phyloP scores from a whole-genome alignment of 805 yeast species.

The Groenewaldozyma tartarivorans region DNA sequence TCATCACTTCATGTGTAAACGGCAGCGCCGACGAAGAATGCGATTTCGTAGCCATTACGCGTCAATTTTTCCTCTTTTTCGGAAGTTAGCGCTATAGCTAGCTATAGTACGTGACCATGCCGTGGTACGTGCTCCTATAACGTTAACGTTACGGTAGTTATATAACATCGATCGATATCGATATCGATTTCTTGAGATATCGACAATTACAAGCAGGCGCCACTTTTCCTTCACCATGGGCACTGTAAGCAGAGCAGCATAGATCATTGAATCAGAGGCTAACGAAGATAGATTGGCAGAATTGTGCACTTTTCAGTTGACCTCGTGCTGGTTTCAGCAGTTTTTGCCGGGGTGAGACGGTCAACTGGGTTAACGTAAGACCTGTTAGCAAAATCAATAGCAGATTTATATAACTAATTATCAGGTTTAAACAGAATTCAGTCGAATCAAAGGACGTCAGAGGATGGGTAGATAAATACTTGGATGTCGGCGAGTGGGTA shows the following conservation, averaged over 20 bases:
- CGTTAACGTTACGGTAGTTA: too few species aligned
- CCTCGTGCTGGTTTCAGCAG: slow-evolving; percentile 65
- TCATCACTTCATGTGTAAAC: slow-evolving; percentile 9
- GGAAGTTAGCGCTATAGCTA: too few species aligned
- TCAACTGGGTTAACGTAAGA: slow-evolving; percentile 60
- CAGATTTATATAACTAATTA: not conserved
- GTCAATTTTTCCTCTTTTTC: too few species aligned
- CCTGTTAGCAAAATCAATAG: slow-evolving; percentile 1
- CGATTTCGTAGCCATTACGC: too few species aligned
- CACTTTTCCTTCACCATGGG: slow-evolving; percentile 11
- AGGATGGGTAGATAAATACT: slow-evolving; percentile 45
- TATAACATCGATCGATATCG: too few species aligned
- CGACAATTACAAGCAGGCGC: not conserved
- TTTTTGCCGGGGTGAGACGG: slow-evolving; percentile 77
- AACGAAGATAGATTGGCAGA: slow-evolving; percentile 41
- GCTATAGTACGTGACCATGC: too few species aligned
- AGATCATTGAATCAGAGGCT: too few species aligned
- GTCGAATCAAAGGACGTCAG: slow-evolving; percentile 40
- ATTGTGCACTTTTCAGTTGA: slow-evolving; percentile 68
- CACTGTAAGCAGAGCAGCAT: slow-evolving; percentile 15
- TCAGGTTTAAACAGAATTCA: slow-evolving; percentile 35
- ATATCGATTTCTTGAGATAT: not conserved
- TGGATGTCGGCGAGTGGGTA: slow-evolving; percentile 77
- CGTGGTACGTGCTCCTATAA: too few species aligned
- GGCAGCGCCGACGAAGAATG: slow-evolving; percentile 12